Evolutionary conservation across 2,329 filamentous ascomycete species (phyloP), one percentile per base, ranked within the genome.

Genomic region (Ophiostoma angusticollis): DNA sequence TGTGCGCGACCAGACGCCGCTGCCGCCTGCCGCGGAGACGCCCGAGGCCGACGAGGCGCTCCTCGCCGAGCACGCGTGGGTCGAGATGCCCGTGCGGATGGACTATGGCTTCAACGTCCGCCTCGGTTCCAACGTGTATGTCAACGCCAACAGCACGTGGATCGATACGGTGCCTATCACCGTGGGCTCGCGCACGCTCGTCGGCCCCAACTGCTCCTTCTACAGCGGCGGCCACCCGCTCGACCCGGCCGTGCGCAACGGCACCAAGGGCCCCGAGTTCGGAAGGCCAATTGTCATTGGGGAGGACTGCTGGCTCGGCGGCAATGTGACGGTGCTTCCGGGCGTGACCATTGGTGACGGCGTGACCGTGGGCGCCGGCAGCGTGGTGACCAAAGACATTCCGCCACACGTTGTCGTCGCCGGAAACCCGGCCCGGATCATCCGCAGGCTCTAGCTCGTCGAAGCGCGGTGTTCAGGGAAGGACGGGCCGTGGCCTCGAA

Each of bases 251-350:
- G 48, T 89, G 5, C 73, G 85, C 22, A 80, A 87, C 51, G 84
- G 85, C 1, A 78, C 70, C 1, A 65, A 71, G 12, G 85, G 85
- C 0, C 84, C 84, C 0, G 86, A 94, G 56, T 52, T 62, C 8
- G 86, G 84, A 1, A 75, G 72, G 48, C 72, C 80, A 9, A 83
- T 94, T 45, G 69, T 64, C 24, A 75, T 93, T 38, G 84, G 79
- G 0, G 78, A 85, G 47, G 85, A 93, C 60, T 83, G 82, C 58
- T 85, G 83, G 83, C 59, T 89, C 22, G 82, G 78, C 1, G 81
- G 81, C 0, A 79, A 78, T 51, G 76, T 75, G 5, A 73, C 67
- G 17, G 72, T 93, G 14, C 61, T 87, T 31, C 76, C 83, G 0
- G 85, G 85, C 0, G 76, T 93, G 18, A 87, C 71, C 1, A 80